Conservation (phyloP, 225 moss, liverwort and hornwort species). For the Pleurozium schreberi region DNA sequence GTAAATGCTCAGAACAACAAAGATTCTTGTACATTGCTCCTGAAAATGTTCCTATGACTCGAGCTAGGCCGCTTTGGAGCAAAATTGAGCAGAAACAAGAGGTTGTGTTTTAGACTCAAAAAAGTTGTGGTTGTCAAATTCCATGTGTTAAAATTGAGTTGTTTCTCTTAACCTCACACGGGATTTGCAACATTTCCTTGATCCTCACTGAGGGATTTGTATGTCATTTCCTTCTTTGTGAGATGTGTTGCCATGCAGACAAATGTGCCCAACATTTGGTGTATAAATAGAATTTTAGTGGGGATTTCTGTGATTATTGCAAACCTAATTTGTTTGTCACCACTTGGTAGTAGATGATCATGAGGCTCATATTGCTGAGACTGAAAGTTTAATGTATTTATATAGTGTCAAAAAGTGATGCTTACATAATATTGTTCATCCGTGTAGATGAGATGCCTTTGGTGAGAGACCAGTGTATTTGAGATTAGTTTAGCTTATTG, state of each 20-base stretch:
- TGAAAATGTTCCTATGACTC: neutral
- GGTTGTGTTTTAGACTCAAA: slow-evolving; percentile 1
- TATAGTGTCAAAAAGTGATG: neutral
- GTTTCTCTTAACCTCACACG: neutral
- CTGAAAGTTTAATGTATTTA: neutral
- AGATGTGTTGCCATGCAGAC: neutral
- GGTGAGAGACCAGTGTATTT: neutral
- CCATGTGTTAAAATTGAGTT: neutral
- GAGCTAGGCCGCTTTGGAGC: neutral
- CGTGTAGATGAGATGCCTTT: neutral
- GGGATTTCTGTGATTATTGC: neutral
- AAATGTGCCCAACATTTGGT: neutral
- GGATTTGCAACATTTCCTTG: neutral
- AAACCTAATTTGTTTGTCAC: neutral
- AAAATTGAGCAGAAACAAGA: slow-evolving; percentile 28
- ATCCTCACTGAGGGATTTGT: neutral
- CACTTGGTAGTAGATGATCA: neutral
- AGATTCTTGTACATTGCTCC: neutral
- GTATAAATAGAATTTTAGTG: neutral
- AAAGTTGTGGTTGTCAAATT: neutral
- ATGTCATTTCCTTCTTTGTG: neutral
- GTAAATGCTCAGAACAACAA: neutral
- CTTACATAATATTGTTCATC: neutral
- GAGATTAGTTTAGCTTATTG: neutral
- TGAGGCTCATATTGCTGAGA: neutral